A percentile compares a stretch with the other conserved stretches of the same genome.
phyloP scores from a whole-genome alignment of 2,329 filamentous ascomycete species.

The Cercospora janseana region DNA sequence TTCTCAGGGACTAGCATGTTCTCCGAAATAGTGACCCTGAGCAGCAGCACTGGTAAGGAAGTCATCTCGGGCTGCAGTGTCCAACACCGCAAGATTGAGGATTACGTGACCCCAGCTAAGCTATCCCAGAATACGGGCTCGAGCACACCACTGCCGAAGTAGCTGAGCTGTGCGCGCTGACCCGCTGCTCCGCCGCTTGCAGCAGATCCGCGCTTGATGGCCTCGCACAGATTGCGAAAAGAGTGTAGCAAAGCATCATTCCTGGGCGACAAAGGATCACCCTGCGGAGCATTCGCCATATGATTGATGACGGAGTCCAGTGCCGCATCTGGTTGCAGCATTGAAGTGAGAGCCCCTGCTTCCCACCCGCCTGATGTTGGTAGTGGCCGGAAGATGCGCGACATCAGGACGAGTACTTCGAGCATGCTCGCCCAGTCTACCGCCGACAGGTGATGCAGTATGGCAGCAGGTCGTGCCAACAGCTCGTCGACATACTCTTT shows the following conservation, averaged over 20 bases:
- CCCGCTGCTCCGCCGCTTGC: conserved; percentile 8
- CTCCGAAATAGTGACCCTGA: no score
- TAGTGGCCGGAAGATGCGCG: conserved; percentile 22
- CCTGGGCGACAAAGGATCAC: conserved; percentile 26
- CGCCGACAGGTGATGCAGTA: conserved; percentile 28
- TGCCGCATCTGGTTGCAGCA: conserved; percentile 28
- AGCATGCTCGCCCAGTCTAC: conserved; percentile 32
- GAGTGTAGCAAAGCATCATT: conserved; percentile 20
- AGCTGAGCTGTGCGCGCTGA: conserved; percentile 1
- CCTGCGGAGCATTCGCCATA: conserved; percentile 23
- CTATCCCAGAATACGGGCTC: conserved; percentile 22
- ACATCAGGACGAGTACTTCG: conserved; percentile 27
- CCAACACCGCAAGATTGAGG: not conserved
- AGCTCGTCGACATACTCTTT: conserved; percentile 35
- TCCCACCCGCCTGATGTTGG: conserved; percentile 26
- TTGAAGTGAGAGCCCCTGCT: conserved; percentile 28
- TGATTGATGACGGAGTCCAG: conserved; percentile 26
- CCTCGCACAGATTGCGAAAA: conserved; percentile 24
- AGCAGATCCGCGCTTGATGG: conserved; percentile 22
- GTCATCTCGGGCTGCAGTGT: not conserved
- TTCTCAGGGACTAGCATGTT: no score
- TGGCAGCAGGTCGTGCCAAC: conserved; percentile 23
- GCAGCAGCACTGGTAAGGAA: not conserved
- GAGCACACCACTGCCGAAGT: conserved; percentile 22
- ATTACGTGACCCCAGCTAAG: conserved; percentile 10